Evolutionary conservation across 1,284 basidiomycete species (phyloP), one percentile per base, ranked within the genome.

Genomic region (Volvariella volvacea): DNA sequence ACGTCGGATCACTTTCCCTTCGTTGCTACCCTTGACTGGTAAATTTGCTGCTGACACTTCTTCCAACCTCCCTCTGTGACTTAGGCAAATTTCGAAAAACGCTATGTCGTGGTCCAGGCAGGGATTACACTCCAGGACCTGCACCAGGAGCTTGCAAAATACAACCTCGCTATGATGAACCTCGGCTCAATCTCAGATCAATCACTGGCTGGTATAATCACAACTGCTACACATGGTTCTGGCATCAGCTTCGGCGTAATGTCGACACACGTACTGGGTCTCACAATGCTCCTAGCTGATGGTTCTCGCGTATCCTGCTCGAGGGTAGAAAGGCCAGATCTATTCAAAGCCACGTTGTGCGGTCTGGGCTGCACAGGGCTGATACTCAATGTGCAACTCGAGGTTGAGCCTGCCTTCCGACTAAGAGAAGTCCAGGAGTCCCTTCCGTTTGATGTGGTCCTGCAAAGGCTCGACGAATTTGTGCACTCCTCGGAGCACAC

Each of bases 111-210:
- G 52, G 84, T 75, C 1, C 76, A 91, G 62, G 82, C 78, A 3
- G 93, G 92, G 10, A 89, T 94, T 57, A 83, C 78, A 6, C 78
- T 96, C 46, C 71, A 83, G 50, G 71, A 74, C 43, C 73, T 94
- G 12, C 88, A 93, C 48, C 64, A 59, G 32, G 68, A 68, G 19
- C 83, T 98, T 43, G 80, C 76, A 30, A 62, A 69, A n/a, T 69
- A 84, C 53, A 73, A 74, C 22, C 76, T 97, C 17, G 92, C 93
- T 37, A 84, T 99, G 77, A 82, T 79, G 58, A 96, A 92, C 63
- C 75, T 98, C 50, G 96, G 96, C 33, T 95, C 92, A 33, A 98
- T 99, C 60, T 95, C 92, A 32, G 92, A 97, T 63, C 95, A 98
- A 65, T 93, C 93, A 2, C 76, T 99, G 50, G 94, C 79, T n/a